Percentiles rank a stretch among this genome's conserved stretches.
These are phyloP conservation scores for Zygosaccharomyces sapae DNA, from an alignment of 1,139 yeast species.

Conservation along the genomic window DNA sequence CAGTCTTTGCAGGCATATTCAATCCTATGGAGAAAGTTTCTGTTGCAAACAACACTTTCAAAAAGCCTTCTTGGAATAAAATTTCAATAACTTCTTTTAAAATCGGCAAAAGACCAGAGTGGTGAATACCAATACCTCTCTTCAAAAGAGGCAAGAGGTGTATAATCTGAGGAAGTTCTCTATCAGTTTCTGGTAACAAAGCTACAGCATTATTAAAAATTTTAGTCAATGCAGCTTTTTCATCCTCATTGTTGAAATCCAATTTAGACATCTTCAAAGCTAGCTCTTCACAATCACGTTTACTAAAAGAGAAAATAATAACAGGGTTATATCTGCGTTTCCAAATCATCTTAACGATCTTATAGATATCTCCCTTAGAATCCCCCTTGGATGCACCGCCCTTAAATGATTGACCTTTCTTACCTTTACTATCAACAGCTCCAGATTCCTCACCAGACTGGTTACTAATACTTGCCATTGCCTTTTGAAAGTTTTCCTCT, in stretches of 20 bases:
- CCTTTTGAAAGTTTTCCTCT: conserved; percentile 96
- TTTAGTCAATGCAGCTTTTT: conserved; percentile 81
- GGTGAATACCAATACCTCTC: conserved; percentile 98
- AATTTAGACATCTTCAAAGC: conserved; percentile 93
- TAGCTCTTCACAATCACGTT: conserved; percentile 90
- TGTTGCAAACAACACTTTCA: conserved; percentile 93
- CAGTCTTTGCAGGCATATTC: conserved; percentile 98
- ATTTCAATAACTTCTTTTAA: conserved; percentile 95
- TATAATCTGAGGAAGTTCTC: conserved; percentile 89
- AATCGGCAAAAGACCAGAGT: conserved; percentile 92
- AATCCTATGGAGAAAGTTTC: conserved; percentile 98
- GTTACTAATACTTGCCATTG: conserved; percentile 90
- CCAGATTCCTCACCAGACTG: conserved; percentile 80
- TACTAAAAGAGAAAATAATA: conserved; percentile 93
- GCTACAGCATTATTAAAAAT: conserved; percentile 87
- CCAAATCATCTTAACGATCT: conserved; percentile 97
- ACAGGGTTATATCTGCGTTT: conserved; percentile 94
- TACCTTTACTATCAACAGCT: conserved; percentile 55
- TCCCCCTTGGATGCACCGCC: conserved; percentile 72
- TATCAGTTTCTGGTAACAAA: conserved; percentile 81
- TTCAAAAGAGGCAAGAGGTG: conserved; percentile 81
- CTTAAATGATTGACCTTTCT: conserved; percentile 80
- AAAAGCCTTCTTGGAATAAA: conserved; percentile 90
- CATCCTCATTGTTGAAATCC: conserved; percentile 89
- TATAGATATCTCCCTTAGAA: conserved; percentile 86